phyloP scores from a whole-genome alignment of 2,329 filamentous ascomycete genomes.

The Fusarium agapanthi region DNA sequence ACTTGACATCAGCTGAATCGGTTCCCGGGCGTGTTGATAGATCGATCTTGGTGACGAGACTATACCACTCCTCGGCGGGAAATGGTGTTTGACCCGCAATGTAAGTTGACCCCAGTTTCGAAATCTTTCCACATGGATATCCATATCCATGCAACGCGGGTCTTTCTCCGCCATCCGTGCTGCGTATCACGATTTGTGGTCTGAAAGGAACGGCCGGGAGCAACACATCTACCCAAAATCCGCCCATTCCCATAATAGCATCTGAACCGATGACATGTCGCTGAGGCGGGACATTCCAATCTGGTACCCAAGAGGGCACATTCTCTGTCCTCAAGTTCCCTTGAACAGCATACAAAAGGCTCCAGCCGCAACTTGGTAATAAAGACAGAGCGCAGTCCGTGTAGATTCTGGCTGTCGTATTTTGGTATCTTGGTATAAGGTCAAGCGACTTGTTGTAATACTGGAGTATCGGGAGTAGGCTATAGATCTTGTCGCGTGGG shows the following conservation, averaged over 20 bases:
- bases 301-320: not conserved
- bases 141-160: not conserved
- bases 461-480: not conserved
- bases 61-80: not conserved
- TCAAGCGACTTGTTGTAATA: rapidly evolving
- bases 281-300: not conserved
- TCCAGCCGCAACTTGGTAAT: not conserved
- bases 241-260: rapidly evolving
- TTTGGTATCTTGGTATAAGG: not conserved
- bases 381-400: not conserved
- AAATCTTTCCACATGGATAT: not conserved
- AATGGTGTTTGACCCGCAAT: not conserved
- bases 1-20: rapidly evolving
- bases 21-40: too few relatives aligned
- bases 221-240: not conserved
- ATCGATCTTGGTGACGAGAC: not conserved
- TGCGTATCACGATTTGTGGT: not conserved
- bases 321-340: rapidly evolving
- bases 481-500: not conserved
- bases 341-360: not conserved
- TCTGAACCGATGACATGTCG: not conserved
- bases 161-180: rapidly evolving
- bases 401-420: not conserved
- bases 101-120: not conserved
- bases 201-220: rapidly evolving